Base-by-base conservation (phyloP, 2,329 filamentous ascomycete species). In the Diaporthe sp. region DNA sequence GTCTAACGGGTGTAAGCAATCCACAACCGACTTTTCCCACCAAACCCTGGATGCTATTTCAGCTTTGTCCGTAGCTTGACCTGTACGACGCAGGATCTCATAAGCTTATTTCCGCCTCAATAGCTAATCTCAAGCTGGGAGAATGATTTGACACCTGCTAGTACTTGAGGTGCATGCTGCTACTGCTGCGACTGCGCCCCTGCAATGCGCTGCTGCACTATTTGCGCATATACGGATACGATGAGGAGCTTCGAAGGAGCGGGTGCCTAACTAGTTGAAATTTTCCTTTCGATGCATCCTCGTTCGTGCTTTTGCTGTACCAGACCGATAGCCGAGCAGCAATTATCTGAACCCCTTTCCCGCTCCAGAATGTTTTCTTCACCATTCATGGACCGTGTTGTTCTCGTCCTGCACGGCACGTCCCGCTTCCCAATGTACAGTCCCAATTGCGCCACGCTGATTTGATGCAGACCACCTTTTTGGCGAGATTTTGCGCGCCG, bases 171-270 rank as follows among this genome's bases (percentile, higher is more conserved):
- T 38, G 45, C 3, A 28, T 25, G 13, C 45, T 67, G 30, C 30
- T 25, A 45, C 60, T 25, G 22, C 30, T 52, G n/a, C 12, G 64
- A 68, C 64, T 68, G 64, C 47, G 47, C 64, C 64, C 33, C 61
- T 66, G 42, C 61, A 25, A 35, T 68, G 64, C 47, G 64, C 30
- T 22, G 64, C n/a, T 22, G 64, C n/a, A 68, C 33, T 30, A 68
- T 68, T 54, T 25, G 64, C 33, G 64, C 64, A 68, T 54, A 68
- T 68, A 68, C 64, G 64, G 64, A 52, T 67, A 67, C 64, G 64
- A 38, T 33, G 52, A 8, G 30, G 6, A 28, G 9, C 13, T 28
- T 19, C 47, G 64, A 52, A 67, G 64, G n/a, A 54, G 17, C n/a
- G 45, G n/a, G n/a, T n/a, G n/a, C n/a, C n/a, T 13, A 15, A 17